Conservation (phyloP, 169 alveolate genomes). For the Plasmodium gaboni region DNA sequence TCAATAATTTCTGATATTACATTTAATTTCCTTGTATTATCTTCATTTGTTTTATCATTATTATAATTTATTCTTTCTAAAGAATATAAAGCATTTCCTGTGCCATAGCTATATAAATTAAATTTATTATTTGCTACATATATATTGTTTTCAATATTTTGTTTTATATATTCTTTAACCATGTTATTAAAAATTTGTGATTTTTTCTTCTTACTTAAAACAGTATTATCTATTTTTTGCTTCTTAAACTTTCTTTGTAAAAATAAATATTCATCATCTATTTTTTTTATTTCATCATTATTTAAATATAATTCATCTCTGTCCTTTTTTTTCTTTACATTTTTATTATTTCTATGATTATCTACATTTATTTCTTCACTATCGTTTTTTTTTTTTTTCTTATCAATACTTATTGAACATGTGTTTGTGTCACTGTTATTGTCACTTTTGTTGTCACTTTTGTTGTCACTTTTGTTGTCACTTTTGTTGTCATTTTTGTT, state of each 20-base stretch:
- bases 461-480: too few relatives aligned
- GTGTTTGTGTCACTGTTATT: too few relatives aligned
- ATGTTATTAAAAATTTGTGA: conserved; percentile 17
- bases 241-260: not conserved
- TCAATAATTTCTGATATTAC: conserved; percentile 42
- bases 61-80: conserved; percentile 49
- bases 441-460: too few relatives aligned
- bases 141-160: conserved; percentile 23
- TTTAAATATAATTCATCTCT: too few relatives aligned
- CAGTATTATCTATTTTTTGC: conserved; percentile 7
- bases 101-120: conserved; percentile 53
- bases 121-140: conserved; percentile 25
- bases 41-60: conserved; percentile 26
- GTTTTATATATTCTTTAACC: conserved; percentile 58
- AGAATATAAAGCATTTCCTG: conserved; percentile 30
- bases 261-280: not conserved
- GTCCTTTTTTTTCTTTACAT: too few relatives aligned
- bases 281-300: not conserved
- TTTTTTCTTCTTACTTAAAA: conserved; percentile 14
- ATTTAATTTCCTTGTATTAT: conserved; percentile 44
- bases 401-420: too few relatives aligned
- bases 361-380: too few relatives aligned
- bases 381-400: too few relatives aligned
- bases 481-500: too few relatives aligned
- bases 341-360: too few relatives aligned